Evolutionary conservation across 2,329 filamentous ascomycete genomes (phyloP), one percentile per base, ranked within the genome.

Genomic region (Lachnum nothofagi): DNA sequence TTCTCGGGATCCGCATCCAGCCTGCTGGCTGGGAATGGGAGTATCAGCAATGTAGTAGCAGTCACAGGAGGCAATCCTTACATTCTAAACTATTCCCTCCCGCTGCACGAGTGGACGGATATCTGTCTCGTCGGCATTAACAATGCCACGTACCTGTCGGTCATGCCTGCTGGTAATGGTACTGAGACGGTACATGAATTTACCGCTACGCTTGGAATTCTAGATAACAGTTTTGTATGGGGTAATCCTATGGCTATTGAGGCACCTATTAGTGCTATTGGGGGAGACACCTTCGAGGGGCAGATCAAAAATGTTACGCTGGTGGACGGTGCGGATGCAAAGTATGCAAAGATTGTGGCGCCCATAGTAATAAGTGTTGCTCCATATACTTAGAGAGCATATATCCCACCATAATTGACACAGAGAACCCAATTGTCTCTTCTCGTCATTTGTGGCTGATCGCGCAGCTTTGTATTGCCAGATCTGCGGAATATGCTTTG

Each of bases 1-100:
- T 63, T 76, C n/a, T 59, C 64, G 1, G 73, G 71, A 16, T 57
- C 52, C 2, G 74, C 72, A 58, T 77, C 71, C 4, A 62, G 61
- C 3, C 69, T 76, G 9, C 56, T 62, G 10, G 54, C 61, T 44
- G 60, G 65, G 1, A 65, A 67, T 43, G 65, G 64, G n/a, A 54
- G 53, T 0, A 60, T 65, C n/a, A 49, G 53, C 17, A 68, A 69
- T 27, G 52, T 71, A 1, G 71, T 67, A 20, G 56, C 73, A 9
- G 59, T 70, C 39, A 65, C 65, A 5, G 63, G 63, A 7, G 70
- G 69, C 0, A 65, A 69, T 23, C 58, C 67, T 1, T 73, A 68
- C 50, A 57, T 65, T 5, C 58, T 73, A 1, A 71, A 72, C 44
- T 69, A 69, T 49, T 66, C 63, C 2, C 59, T 73, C 8, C 70